These are phyloP conservation scores for Pseudohalonectria lignicola DNA, from an alignment of 2,329 filamentous ascomycete genomes.

Conservation along the genomic window DNA sequence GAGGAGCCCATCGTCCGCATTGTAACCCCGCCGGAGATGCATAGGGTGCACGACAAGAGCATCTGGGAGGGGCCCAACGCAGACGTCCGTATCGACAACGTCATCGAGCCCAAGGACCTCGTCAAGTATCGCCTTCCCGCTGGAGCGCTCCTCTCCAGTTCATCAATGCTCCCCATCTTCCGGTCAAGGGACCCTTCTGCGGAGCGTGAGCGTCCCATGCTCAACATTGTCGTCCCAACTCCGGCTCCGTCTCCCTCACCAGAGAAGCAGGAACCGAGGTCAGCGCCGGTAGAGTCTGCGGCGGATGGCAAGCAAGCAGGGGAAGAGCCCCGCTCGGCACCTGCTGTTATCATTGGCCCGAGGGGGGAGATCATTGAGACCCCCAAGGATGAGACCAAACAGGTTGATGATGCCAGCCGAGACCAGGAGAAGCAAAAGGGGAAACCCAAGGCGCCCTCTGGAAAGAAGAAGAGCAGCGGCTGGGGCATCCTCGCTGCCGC, in stretches of 20 bases:
- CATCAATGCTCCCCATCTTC: slow-evolving; percentile 22
- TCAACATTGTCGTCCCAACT: slow-evolving; percentile 52
- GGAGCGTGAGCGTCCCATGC: slow-evolving; percentile 42
- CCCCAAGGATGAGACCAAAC: slow-evolving; percentile 41
- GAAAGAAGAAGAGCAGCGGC: slow-evolving; percentile 20
- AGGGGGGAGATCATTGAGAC: slow-evolving; percentile 30
- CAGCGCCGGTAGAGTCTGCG: slow-evolving; percentile 8
- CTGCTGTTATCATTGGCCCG: slow-evolving; percentile 10
- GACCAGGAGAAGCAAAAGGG: slow-evolving; percentile 15
- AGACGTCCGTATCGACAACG: slow-evolving; percentile 51
- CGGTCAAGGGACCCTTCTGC: slow-evolving; percentile 39
- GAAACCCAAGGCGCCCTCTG: slow-evolving; percentile 17
- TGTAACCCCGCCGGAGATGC: slow-evolving; percentile 43
- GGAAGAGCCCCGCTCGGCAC: slow-evolving; percentile 7
- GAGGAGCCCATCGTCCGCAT: slow-evolving; percentile 31
- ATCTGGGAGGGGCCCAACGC: slow-evolving; percentile 48
- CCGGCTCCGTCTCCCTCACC: slow-evolving; percentile 39
- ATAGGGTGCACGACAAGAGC: slow-evolving; percentile 30
- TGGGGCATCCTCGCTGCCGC: slow-evolving; percentile 44
- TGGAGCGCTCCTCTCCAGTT: slow-evolving; percentile 10
- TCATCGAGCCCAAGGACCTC: slow-evolving; percentile 42
- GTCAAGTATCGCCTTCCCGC: slow-evolving; percentile 18
- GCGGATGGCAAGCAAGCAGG: slow-evolving; percentile 4
- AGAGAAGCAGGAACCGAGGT: slow-evolving; percentile 23
- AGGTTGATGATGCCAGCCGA: slow-evolving; percentile 50